Percentiles rank a stretch among this genome's conserved stretches.
These are phyloP conservation scores for Jackrogersella minutella DNA, from an alignment of 495 filamentous ascomycete species.

Conservation along the genomic window DNA sequence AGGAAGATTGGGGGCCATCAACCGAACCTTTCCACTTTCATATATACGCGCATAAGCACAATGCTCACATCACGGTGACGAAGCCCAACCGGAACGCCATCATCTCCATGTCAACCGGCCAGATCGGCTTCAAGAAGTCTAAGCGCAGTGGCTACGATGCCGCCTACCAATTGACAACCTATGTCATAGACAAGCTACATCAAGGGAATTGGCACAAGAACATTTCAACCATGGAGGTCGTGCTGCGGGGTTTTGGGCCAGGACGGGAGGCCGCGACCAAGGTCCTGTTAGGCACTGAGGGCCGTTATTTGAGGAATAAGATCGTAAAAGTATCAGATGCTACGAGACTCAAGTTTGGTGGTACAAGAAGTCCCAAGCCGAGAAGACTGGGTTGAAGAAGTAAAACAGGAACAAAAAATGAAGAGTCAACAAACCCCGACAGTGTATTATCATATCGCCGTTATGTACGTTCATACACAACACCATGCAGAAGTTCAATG, in stretches of 20 bases:
- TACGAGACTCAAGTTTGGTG: constrained; percentile 94
- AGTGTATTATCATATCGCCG: constrained; percentile 33
- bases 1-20: constrained; percentile 38
- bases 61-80: constrained; percentile 89
- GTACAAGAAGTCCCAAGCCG: constrained; percentile 80
- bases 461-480: constrained; percentile 31
- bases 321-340: constrained; percentile 80
- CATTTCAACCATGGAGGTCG: constrained; percentile 75
- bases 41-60: constrained; percentile 87
- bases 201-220: constrained; percentile 69
- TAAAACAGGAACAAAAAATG: constrained; percentile 1
- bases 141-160: constrained; percentile 84
- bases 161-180: constrained; percentile 87
- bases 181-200: constrained; percentile 78
- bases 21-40: constrained; percentile 80
- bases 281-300: constrained; percentile 85
- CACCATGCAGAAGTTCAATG: constrained; percentile 11
- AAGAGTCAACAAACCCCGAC: constrained; percentile 1
- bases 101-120: constrained; percentile 78
- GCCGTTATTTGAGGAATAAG: constrained; percentile 71
- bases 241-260: constrained; percentile 80
- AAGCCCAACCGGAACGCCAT: constrained; percentile 79
- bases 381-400: constrained; percentile 76
- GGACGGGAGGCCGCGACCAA: constrained; percentile 90
- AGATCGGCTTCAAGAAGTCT: constrained; percentile 85